Evolutionary conservation across 2,329 filamentous ascomycete genomes (phyloP).

Genomic region (Colletotrichum sp.): DNA sequence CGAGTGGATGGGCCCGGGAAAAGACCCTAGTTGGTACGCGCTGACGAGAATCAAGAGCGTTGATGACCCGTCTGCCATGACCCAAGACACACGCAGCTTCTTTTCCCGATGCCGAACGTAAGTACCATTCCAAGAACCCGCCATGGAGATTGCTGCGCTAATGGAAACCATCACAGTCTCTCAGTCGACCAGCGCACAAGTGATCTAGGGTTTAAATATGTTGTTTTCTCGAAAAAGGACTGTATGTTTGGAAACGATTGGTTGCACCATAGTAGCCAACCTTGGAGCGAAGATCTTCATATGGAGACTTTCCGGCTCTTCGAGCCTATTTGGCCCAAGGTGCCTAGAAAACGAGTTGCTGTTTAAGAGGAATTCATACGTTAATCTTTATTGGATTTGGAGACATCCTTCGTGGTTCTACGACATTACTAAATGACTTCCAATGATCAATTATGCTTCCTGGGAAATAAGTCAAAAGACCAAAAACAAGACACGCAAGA

Average conservation of each 20-base stretch:
- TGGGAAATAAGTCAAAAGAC: background rate
- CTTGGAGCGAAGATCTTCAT: background rate
- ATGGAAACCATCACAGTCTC: background rate
- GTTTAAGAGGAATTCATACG: background rate
- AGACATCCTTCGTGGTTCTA: background rate
- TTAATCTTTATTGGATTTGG: background rate
- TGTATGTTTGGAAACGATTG: background rate
- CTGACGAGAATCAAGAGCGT: background rate
- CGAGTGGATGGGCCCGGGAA: background rate
- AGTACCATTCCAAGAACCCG: background rate
- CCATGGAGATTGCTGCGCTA: background rate
- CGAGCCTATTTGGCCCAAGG: background rate
- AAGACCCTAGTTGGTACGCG: background rate
- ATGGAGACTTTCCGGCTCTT: background rate
- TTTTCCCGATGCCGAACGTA: background rate
- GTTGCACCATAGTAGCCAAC: background rate
- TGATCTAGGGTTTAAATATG: background rate
- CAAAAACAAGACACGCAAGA: background rate
- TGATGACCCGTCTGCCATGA: background rate
- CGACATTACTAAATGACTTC: accelerated
- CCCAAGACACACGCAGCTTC: background rate
- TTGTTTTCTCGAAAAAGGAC: background rate
- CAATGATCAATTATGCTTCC: background rate
- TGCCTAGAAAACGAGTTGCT: background rate
- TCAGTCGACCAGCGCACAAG: background rate